Conservation (phyloP, 495 filamentous ascomycete genomes). For the Tuber borchii region DNA sequence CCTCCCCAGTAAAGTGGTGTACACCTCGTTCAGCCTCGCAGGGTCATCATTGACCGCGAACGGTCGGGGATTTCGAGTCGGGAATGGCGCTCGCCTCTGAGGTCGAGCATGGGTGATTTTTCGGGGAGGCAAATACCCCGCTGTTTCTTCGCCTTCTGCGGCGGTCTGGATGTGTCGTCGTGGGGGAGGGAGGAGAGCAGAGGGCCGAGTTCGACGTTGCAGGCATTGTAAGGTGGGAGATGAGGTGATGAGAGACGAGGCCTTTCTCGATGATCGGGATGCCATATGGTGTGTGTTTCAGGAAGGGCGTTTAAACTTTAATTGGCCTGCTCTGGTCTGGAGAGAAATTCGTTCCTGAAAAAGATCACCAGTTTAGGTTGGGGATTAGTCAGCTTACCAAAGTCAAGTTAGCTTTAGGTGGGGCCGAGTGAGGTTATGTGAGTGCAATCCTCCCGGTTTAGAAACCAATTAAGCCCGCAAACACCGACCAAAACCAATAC, state of each 20-base stretch:
- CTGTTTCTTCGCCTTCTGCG: not conserved
- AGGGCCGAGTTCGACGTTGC: not conserved
- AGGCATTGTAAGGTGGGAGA: not conserved
- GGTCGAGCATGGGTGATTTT: conserved; percentile 3
- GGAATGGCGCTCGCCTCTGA: conserved; percentile 22
- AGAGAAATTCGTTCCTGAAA: not conserved
- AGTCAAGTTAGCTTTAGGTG: not conserved
- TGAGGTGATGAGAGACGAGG: not conserved
- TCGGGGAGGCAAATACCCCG: not conserved
- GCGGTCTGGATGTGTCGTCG: not conserved
- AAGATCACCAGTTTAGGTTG: not conserved
- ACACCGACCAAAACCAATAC: too few relatives aligned
- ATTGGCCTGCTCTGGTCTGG: not conserved
- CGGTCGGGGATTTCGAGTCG: conserved; percentile 14
- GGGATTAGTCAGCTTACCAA: not conserved
- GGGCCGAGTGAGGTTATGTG: not conserved
- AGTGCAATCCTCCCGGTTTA: not conserved
- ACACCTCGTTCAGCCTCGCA: conserved; percentile 63
- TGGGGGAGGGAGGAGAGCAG: not conserved
- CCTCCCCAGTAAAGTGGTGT: conserved; percentile 62
- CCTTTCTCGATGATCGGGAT: not conserved
- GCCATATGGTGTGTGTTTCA: not conserved
- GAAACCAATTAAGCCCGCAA: not conserved
- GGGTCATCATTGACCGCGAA: conserved; percentile 66
- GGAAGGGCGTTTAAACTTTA: not conserved